phyloP scores from a whole-genome alignment of 345 rosid genomes.

The Punica granatum region DNA sequence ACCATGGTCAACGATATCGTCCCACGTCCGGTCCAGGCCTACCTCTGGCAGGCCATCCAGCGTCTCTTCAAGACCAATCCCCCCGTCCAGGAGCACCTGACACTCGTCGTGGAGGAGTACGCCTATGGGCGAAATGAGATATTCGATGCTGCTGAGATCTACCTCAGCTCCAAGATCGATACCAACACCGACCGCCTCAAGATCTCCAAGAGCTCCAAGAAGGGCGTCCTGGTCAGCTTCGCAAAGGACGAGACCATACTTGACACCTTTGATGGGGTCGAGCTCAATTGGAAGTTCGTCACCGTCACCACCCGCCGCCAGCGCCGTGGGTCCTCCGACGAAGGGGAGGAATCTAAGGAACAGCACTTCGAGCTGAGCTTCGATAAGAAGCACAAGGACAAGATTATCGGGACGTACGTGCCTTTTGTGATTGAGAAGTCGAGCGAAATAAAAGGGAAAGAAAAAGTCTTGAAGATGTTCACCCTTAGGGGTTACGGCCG shows the following conservation, averaged over 20 bases:
- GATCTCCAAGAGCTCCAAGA: constrained; percentile 25
- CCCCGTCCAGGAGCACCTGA: constrained; percentile 9
- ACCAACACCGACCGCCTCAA: constrained; percentile 19
- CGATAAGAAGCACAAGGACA: constrained; percentile 22
- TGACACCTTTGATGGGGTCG: constrained; percentile 11
- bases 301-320: constrained; percentile 14
- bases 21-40: constrained; percentile 15
- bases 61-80: constrained; percentile 17
- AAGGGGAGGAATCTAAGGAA: constrained; percentile 4
- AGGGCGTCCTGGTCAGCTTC: constrained; percentile 14
- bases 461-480: constrained; percentile 27
- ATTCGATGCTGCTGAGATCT: constrained; percentile 30
- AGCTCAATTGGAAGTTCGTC: constrained; percentile 8
- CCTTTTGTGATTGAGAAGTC: constrained; percentile 27
- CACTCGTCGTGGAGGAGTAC: constrained; percentile 30
- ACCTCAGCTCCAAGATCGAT: constrained; percentile 26
- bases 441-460: constrained; percentile 20
- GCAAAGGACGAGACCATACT: constrained; percentile 27
- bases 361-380: constrained; percentile 30
- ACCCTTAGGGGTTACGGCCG: constrained; percentile 29
- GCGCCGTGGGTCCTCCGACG: constrained; percentile 17
- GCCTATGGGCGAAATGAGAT: constrained; percentile 25
- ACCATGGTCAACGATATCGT: constrained; percentile 17
- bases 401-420: constrained; percentile 26
- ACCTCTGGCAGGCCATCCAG: constrained; percentile 11